Conservation (phyloP, 306 rosid genomes). For the apple (Malus domestica) region ASM211411v1 NC_041799.1:42882501-42883000, state of each 20-base stretch:
- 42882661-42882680: not conserved
- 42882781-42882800: not conserved
- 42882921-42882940: too few relatives aligned
- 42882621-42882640: not conserved
- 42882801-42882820: not conserved
- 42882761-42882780: not conserved
- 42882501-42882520: conserved; percentile 86
- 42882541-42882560: conserved; percentile 65
- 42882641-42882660: not conserved
- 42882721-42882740: not conserved
- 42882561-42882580: conserved; percentile 44
- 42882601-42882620: not conserved
- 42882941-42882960: too few relatives aligned
- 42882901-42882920: too few relatives aligned
- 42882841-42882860: not conserved
- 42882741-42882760: not conserved
- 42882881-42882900: too few relatives aligned
- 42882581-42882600: not conserved
- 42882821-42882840: not conserved
- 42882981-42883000: too few relatives aligned
- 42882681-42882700: not conserved
- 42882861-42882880: not conserved
- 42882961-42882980: too few relatives aligned
- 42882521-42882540: conserved; percentile 64
- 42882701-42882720: not conserved